Base-by-base conservation (phyloP, 768 basidiomycete species). In the Kwoniella europaea region DNA sequence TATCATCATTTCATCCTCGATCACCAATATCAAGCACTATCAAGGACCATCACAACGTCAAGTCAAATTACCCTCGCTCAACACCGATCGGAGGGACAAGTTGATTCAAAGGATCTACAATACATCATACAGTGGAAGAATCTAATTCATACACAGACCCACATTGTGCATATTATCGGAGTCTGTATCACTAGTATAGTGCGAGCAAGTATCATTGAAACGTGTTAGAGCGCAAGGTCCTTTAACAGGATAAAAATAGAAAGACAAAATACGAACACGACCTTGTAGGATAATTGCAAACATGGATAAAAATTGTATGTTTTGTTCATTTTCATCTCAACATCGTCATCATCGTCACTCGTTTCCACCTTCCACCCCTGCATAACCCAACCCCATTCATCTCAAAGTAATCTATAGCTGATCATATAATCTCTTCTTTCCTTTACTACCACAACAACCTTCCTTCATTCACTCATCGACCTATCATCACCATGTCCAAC, bases 261-360 rank as follows among this genome's bases (percentile, higher is more conserved):
- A 41, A 15, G 35, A 43, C 41, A 64, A n/a, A 6, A 1, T 7
- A 16, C 4, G 0, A 52, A 52, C 22, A 50, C 50, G 46, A 64
- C 46, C 20, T 64, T 2, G n/a, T 43, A 29, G 1, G 7, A 44
- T 35, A 1, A n/a, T 44, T 2, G 10, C 5, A 27, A 64, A 55
- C 9, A 64, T 64, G 63, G 41, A 9, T 10, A 46, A 52, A 44
- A 29, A 64, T 41, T 42, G 63, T 64, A 52, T 27, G 63, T 64
- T 29, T 1, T 16, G 35, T 52, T 55, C 29, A 35, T 35, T 24
- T 44, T 60, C 27, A 18, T 60, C 35, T 60, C 42, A n/a, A 12
- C 59, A 60, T 44, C 42, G 24, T 60, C 59, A 13, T 55, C 54
- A 22, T 55, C 24, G 20, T 55, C 54, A 55, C 35, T 13, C 15